Evolutionary conservation across 805 yeast genomes (phyloP), one percentile per base, ranked within the genome.

Genomic region (Wickerhamiella occidentalis): DNA sequence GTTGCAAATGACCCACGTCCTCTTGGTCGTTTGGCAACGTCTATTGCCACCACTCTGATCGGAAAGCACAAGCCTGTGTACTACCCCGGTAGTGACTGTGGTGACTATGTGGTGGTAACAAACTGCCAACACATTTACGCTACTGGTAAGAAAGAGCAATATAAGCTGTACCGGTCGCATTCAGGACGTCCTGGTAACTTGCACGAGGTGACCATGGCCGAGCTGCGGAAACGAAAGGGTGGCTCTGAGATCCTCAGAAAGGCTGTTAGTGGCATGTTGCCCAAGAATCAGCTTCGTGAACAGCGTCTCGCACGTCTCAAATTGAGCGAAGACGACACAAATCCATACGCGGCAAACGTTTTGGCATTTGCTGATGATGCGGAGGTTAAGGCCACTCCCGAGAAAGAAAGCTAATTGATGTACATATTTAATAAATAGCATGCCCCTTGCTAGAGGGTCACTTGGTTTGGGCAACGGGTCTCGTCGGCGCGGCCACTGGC

Each of bases 31-130:
- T 66, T 92, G 51, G 97, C 99, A 3, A 73, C 95, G 1, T 74
- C 80, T 51, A 87, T 92, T 50, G 96, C 98, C 22, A 72, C 79
- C 26, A 80, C 92, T 0, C 73, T 92, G 38, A 86, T 85, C 68
- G 99, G 99, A n/a, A 92, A 92, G 65, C 96, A 92, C 69, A 92
- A 92, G 71, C 99, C 99, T 3, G 76, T 86, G 0, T 82, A 68
- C 56, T 85, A 87, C 59, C 78, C 77, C 25, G 74, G 57, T 50
- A 58, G 82, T 63, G 99, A 92, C 68, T 78, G 80, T 55, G 99
- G 99, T 12, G 99, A 92, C 66, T 92, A 88, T 61, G 96, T 92
- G 11, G 97, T 92, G 11, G 96, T 90, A 1, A 84, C 96, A 12
- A 94, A 92, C 69, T 87, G 96, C 61, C 75, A 85, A 51, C 78